A percentile compares a stretch with the other conserved stretches of the same genome.
These are phyloP conservation scores for Echria macrotheca DNA, from an alignment of 495 filamentous ascomycete species.

Conservation along the genomic window DNA sequence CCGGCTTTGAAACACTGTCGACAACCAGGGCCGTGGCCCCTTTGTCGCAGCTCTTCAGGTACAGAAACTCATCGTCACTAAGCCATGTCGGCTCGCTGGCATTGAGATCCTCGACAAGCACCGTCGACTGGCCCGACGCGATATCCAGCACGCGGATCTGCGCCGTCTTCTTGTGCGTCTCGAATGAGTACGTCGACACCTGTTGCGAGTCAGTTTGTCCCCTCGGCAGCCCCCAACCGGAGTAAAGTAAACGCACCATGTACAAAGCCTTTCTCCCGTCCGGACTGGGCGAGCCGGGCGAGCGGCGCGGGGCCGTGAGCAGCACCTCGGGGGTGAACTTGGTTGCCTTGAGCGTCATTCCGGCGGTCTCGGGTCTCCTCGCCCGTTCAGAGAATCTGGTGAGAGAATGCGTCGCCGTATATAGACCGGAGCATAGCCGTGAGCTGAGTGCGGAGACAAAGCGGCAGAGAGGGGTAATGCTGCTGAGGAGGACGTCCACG, in stretches of 20 bases:
- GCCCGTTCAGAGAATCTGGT: too few species aligned
- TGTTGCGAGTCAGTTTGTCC: too few species aligned
- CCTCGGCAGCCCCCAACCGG: too few species aligned
- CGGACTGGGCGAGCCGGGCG: conserved; percentile 67
- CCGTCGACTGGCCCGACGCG: conserved; percentile 55
- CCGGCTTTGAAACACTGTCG: conserved; percentile 49
- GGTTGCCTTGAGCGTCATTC: conserved; percentile 60
- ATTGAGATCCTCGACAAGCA: conserved; percentile 58
- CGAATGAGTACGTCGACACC: conserved; percentile 84
- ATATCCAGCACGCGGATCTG: conserved; percentile 76
- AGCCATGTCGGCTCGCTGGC: conserved; percentile 75
- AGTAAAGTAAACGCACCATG: too few species aligned
- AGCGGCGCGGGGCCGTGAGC: conserved; percentile 77
- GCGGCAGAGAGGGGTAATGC: conserved; percentile 2
- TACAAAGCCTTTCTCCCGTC: conserved; percentile 66
- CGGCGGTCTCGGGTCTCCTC: background rate
- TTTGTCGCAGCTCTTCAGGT: conserved; percentile 58
- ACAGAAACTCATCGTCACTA: conserved; percentile 58
- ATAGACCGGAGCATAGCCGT: too few species aligned
- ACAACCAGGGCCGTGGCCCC: conserved; percentile 61
- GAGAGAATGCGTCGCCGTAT: too few species aligned
- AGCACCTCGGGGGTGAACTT: conserved; percentile 79
- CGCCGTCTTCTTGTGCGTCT: conserved; percentile 64
- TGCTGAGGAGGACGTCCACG: background rate
- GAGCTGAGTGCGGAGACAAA: conserved; percentile 5